Base-by-base conservation (phyloP, 106 monocot species). In the Amphibolis antarctica region DNA sequence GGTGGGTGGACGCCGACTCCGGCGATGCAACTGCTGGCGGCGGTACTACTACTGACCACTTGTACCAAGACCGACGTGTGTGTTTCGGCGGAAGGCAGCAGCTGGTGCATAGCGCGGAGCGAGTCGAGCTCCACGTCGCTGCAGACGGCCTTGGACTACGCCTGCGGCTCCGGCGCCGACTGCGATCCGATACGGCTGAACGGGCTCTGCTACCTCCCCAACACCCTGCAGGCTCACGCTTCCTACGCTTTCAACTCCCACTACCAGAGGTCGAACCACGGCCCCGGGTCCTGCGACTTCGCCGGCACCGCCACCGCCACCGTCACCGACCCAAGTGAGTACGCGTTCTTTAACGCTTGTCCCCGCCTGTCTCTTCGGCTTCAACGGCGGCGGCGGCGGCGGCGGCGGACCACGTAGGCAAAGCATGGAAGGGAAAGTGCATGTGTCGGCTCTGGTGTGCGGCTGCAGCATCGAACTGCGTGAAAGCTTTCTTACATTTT, bases 231-330 rank as follows among this genome's bases (percentile, higher is more conserved):
- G 60, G 88, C 78, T 4, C 93, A 93, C 67, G 85, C 93, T 15
- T 88, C 88, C 26, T 88, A 83, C 69, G 88, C 88, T 58, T 93
- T 85, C 81, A 93, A 93, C 76, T 72, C 74, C 67, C 83, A 62
- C 81, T 93, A 69, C 73, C 85, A 83, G 80, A 48, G 30, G n/a
- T 23, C 45, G 26, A 46, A 47, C 28, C 28, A 29, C 62, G 66
- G 61, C 24, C n/a, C 83, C 15, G 83, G 83, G 10, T 63, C 81
- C 22, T 93, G 93, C 59, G 88, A 93, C 71, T 88, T 93, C 77
- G 80, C 44, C 43, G 93, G 88, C 76, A 63, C 81, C 64, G 93
- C 93, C 72, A 66, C 73, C 36, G 11, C 48, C 66, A 64, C 64
- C 57, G 17, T 72, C 56, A 21, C 65, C 31, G 72, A 72, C 57